Base-by-base conservation (phyloP, 148 eudicot species). In the Chenopodium berlandieri region DNA sequence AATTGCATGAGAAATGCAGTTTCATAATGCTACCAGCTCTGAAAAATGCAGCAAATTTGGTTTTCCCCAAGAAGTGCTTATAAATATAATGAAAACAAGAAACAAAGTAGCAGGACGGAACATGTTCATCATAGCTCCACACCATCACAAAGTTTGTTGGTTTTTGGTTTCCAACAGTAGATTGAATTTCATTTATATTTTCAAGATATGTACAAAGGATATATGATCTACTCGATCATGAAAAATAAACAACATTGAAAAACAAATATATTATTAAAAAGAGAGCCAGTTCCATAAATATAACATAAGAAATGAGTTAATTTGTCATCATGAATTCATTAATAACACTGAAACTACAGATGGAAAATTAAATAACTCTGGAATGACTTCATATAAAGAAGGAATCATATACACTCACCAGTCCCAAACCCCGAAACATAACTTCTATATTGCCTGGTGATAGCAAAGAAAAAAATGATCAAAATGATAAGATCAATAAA, bases 1-100 rank as follows among this genome's bases (percentile, higher is more conserved):
- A 75, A 78, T 47, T 81, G 75, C 48, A 65, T 69, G 12, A 85
- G 73, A 65, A 71, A 37, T 48, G 60, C 69, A 37, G 69, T 30
- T 75, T 19, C 20, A 31, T 30, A 68, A 40, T 22, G 0, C 8
- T 70, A 4, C n/a, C 75, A 71, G 22, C 10, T 12, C 44, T 19
- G 70, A 68, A 64, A 81, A 75, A 40, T 40, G 44, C 44, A 40
- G 44, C 5, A 40, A 40, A 40, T 56, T 30, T 37, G 54, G 20
- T n/a, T 23, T 40, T 20, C 19, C 4, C 17, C 25, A 46, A 47
- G 52, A 60, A 22, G 25, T 20, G 14, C 9, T 40, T 3, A 23
- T 46, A 20, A 13, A 11, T 16, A 25, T 4, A 54, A 56, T 3
- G 22, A 23, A 62, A 22, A 62, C 6, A 62, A 20, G 9, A 62